Base-by-base conservation (phyloP, 169 alveolate species). In the Cryptosporidium bovis region DNA sequence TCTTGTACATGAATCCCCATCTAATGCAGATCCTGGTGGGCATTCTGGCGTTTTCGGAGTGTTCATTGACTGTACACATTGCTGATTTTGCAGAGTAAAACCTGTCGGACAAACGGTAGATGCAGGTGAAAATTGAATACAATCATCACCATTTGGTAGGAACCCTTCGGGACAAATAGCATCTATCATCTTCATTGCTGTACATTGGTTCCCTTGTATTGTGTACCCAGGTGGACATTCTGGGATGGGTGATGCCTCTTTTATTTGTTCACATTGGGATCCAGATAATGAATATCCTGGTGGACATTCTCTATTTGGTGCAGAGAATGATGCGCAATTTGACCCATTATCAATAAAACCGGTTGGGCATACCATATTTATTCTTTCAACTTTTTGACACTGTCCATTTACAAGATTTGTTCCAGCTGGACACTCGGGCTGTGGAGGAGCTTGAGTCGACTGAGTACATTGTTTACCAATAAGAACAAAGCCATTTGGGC, bases 11-110 rank as follows among this genome's bases (percentile, higher is more conserved):
- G 87, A 77, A 40, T 77, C 87, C 18, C 87, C 87, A 60, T 77
- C 87, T 60, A 77, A 60, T n/a, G 71, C 71, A 24, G 87, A 77
- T 40, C 87, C 87, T 12, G 87, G 87, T n/a, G 87, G 87, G 15
- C 87, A 77, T 77, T 77, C 87, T 58, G 87, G 77, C 10, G 87
- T 60, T 46, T 77, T 77, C 12, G 87, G 87, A 33, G 65, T 58
- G 24, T 33, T 20, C 13, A 50, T 62, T 56, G 87, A 46, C 40
- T 77, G 87, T 40, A 77, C 65, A 60, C 87, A 77, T 27, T 77
- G 87, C 40, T 77, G 87, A n/a, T 62, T 62, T 60, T 77, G 87
- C 4, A 77, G 20, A 18, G 77, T 60, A 46, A 77, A 77, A 4
- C 87, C 87, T 18, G 87, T 60, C 1, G 87, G 87, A 36, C 87